Evolutionary conservation across 768 basidiomycete species (phyloP), one percentile per base, ranked within the genome.

Genomic region (Suillus fuscotomentosus): DNA sequence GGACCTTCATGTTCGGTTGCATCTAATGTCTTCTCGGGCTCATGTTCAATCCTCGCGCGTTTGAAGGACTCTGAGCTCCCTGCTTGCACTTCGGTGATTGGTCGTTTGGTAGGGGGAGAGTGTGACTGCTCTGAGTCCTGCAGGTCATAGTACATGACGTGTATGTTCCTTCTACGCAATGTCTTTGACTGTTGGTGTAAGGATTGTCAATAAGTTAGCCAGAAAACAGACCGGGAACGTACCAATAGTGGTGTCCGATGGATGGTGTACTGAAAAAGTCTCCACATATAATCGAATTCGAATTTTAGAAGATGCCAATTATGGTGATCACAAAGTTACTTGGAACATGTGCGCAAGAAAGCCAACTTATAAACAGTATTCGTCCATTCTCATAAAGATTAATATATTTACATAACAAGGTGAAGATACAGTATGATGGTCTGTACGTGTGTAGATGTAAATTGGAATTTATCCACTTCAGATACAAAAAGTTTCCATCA

Each of bases 91-190:
- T 66, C 63, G 53, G 13, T n/a, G 54, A 42, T 41, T 3, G 15
- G 43, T 56, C 66, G 66, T 55, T 67, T 72, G 48, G 60, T n/a
- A 34, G 42, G 67, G 24, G 53, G 38, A 17, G 63, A 64, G n/a
- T 55, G 50, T 36, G 22, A 56, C 31, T 22, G 11, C 11, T 45
- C 60, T 24, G 38, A 41, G 38, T 57, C 48, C 63, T 65, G 57
- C 36, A 38, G 54, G 63, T 56, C 59, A 65, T 47, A 31, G 31
- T 31, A 57, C 59, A 60, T 41, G 24, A 45, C 31, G n/a, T 17
- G n/a, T 60, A 61, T 41, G 59, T 31, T 60, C 36, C 57, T 24
- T 10, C 24, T 34, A 10, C 39, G n/a, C 36, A 57, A 57, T 27
- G 15, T 27, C 56, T 57, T 24, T 24, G 54, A 24, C 22, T 56